These are phyloP conservation scores for Flammula alnicola DNA, from an alignment of 1,284 basidiomycete genomes.

Conservation along the genomic window DNA sequence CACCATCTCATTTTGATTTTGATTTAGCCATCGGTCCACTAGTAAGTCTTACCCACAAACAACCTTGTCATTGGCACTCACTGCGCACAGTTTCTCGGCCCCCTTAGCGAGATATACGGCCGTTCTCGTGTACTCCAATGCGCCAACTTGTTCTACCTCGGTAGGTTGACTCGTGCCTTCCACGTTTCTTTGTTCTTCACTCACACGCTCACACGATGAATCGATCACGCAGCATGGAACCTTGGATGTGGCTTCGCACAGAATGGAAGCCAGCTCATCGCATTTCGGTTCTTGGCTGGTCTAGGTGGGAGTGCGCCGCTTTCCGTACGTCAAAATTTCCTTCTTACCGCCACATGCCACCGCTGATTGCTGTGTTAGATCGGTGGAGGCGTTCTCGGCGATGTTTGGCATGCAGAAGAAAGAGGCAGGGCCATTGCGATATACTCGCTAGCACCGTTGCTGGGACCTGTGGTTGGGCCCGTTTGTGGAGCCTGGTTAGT, in stretches of 20 bases:
- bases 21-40: slow-evolving; percentile 42
- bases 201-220: background rate
- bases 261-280: slow-evolving; percentile 59
- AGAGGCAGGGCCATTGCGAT: slow-evolving; percentile 70
- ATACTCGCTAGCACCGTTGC: slow-evolving; percentile 68
- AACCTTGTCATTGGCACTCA: background rate
- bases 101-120: slow-evolving; percentile 49
- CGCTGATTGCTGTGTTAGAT: slow-evolving; percentile 44
- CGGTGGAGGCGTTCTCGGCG: slow-evolving; percentile 72
- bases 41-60: slow-evolving; percentile 35
- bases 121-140: slow-evolving; percentile 58
- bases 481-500: slow-evolving; percentile 63
- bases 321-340: slow-evolving; percentile 42
- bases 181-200: background rate
- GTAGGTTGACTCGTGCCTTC: slow-evolving; percentile 41
- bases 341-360: background rate
- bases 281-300: slow-evolving; percentile 68
- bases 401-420: slow-evolving; percentile 73
- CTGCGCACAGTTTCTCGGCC: slow-evolving; percentile 45
- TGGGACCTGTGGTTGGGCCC: slow-evolving; percentile 71
- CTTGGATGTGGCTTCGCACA: slow-evolving; percentile 68
- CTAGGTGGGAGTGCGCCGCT: slow-evolving; percentile 69
- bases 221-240: slow-evolving; percentile 60
- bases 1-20: slow-evolving; percentile 2
- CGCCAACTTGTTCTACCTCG: slow-evolving; percentile 65